A percentile compares a stretch with the other conserved stretches of the same genome.
These are phyloP conservation scores for Leccinum variicolor DNA, from an alignment of 768 basidiomycete genomes.

Conservation along the genomic window DNA sequence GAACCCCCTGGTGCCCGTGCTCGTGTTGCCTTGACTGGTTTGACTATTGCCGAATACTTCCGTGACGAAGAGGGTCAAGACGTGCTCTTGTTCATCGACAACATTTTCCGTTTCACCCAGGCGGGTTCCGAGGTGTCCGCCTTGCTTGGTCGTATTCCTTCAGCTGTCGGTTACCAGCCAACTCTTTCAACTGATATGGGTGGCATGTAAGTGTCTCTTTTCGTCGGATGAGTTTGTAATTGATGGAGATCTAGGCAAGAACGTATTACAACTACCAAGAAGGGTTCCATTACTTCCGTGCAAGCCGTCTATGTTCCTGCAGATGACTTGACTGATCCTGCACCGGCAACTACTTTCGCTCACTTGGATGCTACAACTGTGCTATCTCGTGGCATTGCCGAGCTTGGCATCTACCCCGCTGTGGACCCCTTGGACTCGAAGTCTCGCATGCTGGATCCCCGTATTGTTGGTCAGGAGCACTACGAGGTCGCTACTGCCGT, in stretches of 20 bases:
- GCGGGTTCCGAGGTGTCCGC: conserved; percentile 99
- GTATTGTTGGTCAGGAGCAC: conserved; percentile 94
- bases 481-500: conserved; percentile 95
- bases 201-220: conserved; percentile 72
- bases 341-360: conserved; percentile 98
- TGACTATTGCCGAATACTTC: conserved; percentile 99
- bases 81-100: conserved; percentile 99
- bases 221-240: background rate
- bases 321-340: conserved; percentile 99
- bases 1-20: conserved; percentile 99
- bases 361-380: conserved; percentile 99
- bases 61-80: conserved; percentile 99
- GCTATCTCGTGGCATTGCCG: conserved; percentile 97
- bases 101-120: conserved; percentile 99
- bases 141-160: conserved; percentile 99
- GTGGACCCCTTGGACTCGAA: conserved; percentile 99
- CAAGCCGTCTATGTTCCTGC: conserved; percentile 99
- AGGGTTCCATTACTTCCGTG: conserved; percentile 99
- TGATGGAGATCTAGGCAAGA: conserved; percentile 69
- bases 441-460: conserved; percentile 99
- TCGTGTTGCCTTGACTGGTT: conserved; percentile 98
- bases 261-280: conserved; percentile 99
- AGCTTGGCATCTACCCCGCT: conserved; percentile 99
- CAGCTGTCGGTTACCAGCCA: conserved; percentile 99
- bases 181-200: conserved; percentile 99